Percentiles rank a stretch among this genome's conserved stretches.
Evolutionary conservation across 2,329 filamentous ascomycete species (phyloP).

Genomic region (Arthrobotrys musiformis): DNA sequence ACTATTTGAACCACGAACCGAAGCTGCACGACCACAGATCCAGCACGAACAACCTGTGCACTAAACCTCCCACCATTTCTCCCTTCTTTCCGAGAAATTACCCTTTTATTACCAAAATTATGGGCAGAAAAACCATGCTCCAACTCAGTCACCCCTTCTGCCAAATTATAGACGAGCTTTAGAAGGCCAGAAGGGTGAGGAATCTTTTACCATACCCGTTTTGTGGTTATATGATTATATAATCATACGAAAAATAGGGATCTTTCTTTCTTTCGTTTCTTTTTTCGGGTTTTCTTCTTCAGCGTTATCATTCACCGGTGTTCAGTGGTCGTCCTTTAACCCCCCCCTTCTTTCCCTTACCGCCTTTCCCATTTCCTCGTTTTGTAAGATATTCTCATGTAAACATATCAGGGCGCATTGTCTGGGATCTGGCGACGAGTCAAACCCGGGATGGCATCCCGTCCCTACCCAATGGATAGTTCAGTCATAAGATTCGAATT

Average conservation of each 20-base stretch:
- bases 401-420: no score
- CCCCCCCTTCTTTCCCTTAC: not conserved
- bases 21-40: constrained; percentile 22
- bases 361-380: constrained; percentile 1
- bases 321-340: constrained; percentile 8
- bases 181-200: not conserved
- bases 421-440: no score
- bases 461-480: not conserved
- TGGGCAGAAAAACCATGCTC: not conserved
- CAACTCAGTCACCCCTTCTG: not conserved
- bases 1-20: constrained; percentile 72
- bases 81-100: not conserved
- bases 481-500: not conserved
- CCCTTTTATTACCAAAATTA: not conserved
- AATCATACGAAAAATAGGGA: no score
- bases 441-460: no score
- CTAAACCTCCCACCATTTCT: not conserved
- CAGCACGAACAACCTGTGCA: constrained; percentile 19
- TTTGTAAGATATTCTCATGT: constrained; percentile 21
- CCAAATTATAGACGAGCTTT: not conserved
- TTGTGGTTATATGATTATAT: not conserved
- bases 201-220: not conserved
- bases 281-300: not conserved
- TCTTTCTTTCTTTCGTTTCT: not conserved
- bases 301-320: constrained; percentile 38